Evolutionary conservation across 2,329 filamentous ascomycete species (phyloP), one percentile per base, ranked within the genome.

Genomic region (Diaporthe vaccinii): DNA sequence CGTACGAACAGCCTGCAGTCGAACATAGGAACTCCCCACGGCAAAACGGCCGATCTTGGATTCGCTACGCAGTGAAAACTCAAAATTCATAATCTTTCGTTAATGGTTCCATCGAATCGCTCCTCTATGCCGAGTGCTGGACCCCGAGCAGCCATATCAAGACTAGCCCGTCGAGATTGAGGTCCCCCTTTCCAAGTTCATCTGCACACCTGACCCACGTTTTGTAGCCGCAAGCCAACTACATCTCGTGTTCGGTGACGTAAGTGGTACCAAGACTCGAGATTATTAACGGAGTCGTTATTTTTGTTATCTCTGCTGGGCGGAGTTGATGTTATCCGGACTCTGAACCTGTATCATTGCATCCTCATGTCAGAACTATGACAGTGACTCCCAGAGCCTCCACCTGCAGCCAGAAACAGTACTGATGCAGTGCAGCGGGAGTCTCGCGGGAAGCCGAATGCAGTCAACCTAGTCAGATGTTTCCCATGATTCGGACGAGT

Each of bases 221-320:
- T 39, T 39, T 39, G 17, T 39, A 68, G 65, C 65, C 65, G 65
- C 65, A 68, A 39, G 22, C 65, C 46, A 53, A 53, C 65, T 14
- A 68, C 46, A 39, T 31, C 46, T 68, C 65, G 46, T 68, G 65
- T 68, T 53, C 46, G 31, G 65, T 68, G 65, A 68, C 65, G 65
- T 68, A 68, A 12, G 22, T 20, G 46, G 65, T 14, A 65, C 65
- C 65, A n/a, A 68, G 46, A 36, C 22, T 61, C 3, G 65, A 53
- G 65, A 46, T 25, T 53, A 39, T 53, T 39, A 68, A 25, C 65
- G 41, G 46, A 68, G 28, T 12, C 4, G 25, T 39, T 39, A 39
- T 68, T 68, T 25, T 25, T 17, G 31, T 53, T 53, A 53, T 68
- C 31, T 41, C 6, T 2, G 17, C 46, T 25, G 31, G 31, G 31